Percentiles rank a stretch among this genome's conserved stretches.
Evolutionary conservation across 805 yeast species (phyloP).

Genomic region (Candida jianshihensis): DNA sequence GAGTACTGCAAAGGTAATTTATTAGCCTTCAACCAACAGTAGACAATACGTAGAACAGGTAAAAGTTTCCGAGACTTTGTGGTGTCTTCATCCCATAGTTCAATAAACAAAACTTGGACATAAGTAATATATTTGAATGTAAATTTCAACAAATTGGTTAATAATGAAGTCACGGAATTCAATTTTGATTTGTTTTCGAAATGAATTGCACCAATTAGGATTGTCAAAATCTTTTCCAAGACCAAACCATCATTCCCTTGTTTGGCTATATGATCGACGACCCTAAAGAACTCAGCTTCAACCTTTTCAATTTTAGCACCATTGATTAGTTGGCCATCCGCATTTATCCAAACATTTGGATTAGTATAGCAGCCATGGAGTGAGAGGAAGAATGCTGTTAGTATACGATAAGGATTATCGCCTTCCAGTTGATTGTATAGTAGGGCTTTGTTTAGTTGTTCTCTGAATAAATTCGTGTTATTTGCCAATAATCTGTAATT

Average conservation of each 20-base stretch:
- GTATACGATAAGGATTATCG: constrained; percentile 13
- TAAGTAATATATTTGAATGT: constrained; percentile 33
- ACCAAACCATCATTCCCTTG: constrained; percentile 10
- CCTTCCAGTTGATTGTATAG: constrained; percentile 6
- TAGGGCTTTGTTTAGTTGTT: constrained; percentile 21
- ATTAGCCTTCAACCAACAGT: constrained; percentile 52
- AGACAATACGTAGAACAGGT: constrained; percentile 40
- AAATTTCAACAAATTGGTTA: constrained; percentile 29
- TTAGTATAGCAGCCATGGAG: constrained; percentile 36
- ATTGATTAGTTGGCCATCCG: constrained; percentile 20
- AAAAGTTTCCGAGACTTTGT: constrained; percentile 17
- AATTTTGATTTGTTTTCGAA: constrained; percentile 7
- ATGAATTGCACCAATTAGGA: constrained; percentile 33
- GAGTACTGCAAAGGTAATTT: constrained; percentile 33
- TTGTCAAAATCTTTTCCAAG: constrained; percentile 28
- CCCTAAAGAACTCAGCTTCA: constrained; percentile 27
- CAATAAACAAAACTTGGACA: constrained; percentile 26
- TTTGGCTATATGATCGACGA: constrained; percentile 11
- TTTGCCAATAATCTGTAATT: constrained; percentile 30
- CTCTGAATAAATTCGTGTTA: constrained; percentile 25
- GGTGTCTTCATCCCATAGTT: constrained; percentile 22
- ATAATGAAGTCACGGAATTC: constrained; percentile 2
- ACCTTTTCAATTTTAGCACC: constrained; percentile 24
- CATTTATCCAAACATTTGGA: constrained; percentile 33
- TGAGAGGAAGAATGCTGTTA: constrained; percentile 24